Conservation (phyloP, 495 filamentous ascomycete genomes). For the Chaetomium cochliodes region DNA sequence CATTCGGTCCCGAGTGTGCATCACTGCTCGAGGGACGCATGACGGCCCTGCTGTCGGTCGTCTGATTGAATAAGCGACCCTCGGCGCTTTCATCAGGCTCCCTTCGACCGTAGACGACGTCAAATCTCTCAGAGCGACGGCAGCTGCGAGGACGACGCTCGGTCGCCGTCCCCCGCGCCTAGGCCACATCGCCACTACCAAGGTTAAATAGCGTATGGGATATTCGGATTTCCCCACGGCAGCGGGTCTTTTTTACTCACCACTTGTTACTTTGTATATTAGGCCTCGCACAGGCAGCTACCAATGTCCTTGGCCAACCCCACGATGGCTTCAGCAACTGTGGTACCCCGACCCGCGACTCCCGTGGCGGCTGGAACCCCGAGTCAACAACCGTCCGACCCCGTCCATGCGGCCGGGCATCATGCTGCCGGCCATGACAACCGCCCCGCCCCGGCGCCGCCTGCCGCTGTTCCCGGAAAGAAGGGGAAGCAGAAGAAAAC, state of each 20-base stretch:
- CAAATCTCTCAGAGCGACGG: not conserved
- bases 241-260: slow-evolving; percentile 5
- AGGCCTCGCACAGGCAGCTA: slow-evolving; percentile 8
- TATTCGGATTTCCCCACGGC: not conserved
- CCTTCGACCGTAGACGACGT: not conserved
- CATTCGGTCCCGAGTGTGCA: slow-evolving; percentile 6
- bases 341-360: slow-evolving; percentile 31
- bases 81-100: not conserved
- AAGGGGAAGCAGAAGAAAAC: slow-evolving; percentile 69
- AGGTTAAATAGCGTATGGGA: not conserved
- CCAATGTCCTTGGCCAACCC: slow-evolving; percentile 33
- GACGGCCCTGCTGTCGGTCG: not conserved
- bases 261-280: slow-evolving; percentile 9
- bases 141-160: not conserved
- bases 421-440: slow-evolving; percentile 40
- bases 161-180: not conserved
- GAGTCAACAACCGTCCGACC: slow-evolving; percentile 27
- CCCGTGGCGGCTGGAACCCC: slow-evolving; percentile 33
- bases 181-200: not conserved
- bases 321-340: slow-evolving; percentile 31
- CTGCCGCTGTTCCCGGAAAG: slow-evolving; percentile 49
- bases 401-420: slow-evolving; percentile 38
- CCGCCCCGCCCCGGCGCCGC: slow-evolving; percentile 45
- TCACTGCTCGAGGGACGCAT: not conserved
- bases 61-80: slow-evolving; percentile 8